Evolutionary conservation across 495 filamentous ascomycete genomes (phyloP).

Genomic region (Entonaema liquescens): DNA sequence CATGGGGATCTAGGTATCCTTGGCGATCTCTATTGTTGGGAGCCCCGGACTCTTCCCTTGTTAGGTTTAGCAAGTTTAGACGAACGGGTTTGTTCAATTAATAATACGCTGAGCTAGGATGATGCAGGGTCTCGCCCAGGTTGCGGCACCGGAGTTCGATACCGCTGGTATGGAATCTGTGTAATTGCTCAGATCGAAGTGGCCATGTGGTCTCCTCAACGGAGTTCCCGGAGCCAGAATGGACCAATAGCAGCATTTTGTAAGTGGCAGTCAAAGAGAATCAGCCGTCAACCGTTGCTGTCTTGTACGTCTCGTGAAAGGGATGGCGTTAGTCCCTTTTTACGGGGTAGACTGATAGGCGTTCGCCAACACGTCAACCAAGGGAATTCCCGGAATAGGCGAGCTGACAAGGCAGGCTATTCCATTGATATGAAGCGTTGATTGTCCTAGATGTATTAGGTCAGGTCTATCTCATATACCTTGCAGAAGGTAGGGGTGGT

Average conservation of each 20-base stretch:
- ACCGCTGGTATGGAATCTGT: slow-evolving; percentile 13
- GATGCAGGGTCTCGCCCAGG: slow-evolving; percentile 26
- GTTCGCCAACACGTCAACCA: slow-evolving; percentile 5
- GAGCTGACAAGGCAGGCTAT: slow-evolving; percentile 1
- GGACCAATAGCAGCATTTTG: slow-evolving; percentile 16
- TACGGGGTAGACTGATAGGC: background rate
- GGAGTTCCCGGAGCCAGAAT: slow-evolving; percentile 11
- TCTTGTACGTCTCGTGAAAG: slow-evolving; percentile 1
- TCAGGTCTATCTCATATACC: slow-evolving; percentile 5
- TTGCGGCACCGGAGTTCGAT: slow-evolving; percentile 20
- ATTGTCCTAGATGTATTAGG: slow-evolving; percentile 17
- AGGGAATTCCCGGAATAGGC: slow-evolving; percentile 14
- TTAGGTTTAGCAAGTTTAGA: slow-evolving; percentile 16
- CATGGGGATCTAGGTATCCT: slow-evolving; percentile 32
- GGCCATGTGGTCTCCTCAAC: slow-evolving; percentile 14
- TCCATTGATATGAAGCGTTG: background rate
- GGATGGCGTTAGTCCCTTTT: background rate
- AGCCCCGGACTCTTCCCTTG: slow-evolving; percentile 9
- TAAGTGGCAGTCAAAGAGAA: slow-evolving; percentile 11
- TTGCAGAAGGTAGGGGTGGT: slow-evolving; percentile 13
- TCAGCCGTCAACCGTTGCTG: background rate
- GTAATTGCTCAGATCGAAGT: slow-evolving; percentile 10
- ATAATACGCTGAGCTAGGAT: slow-evolving; percentile 1
- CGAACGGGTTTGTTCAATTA: slow-evolving; percentile 13
- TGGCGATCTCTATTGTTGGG: slow-evolving; percentile 27